Conservation (phyloP, 1,284 basidiomycete genomes). For the Pyrrhoderma noxium region DNA sequence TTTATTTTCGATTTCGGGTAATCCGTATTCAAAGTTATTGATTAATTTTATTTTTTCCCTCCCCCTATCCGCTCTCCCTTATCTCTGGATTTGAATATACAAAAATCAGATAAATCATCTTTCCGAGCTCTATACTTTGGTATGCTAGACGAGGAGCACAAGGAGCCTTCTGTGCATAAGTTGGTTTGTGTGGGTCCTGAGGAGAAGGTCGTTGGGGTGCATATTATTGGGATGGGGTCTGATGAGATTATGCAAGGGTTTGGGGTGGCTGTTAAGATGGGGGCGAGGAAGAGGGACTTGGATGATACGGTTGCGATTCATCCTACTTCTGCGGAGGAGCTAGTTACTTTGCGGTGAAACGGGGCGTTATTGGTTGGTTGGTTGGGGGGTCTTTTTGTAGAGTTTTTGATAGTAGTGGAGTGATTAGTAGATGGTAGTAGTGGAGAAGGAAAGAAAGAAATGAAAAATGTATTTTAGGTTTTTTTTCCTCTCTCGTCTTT, state of each 20-base stretch:
- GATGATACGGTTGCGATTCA: conserved; percentile 91
- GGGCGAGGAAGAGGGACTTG: conserved; percentile 79
- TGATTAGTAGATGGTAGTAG: background rate
- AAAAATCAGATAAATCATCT: conserved; percentile 51
- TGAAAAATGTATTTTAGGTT: background rate
- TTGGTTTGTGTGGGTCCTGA: conserved; percentile 81
- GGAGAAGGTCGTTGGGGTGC: conserved; percentile 91
- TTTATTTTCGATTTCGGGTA: background rate
- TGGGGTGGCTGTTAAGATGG: conserved; percentile 93
- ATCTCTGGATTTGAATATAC: background rate
- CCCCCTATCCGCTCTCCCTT: no score
- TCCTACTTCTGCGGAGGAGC: conserved; percentile 66
- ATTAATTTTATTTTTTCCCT: background rate
- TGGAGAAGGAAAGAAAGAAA: background rate
- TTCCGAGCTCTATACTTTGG: conserved; percentile 87
- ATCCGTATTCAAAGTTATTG: background rate
- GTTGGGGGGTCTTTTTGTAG: background rate
- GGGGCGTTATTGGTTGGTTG: no score
- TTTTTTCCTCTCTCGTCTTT: background rate
- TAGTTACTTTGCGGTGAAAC: conserved; percentile 10
- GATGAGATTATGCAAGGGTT: conserved; percentile 96
- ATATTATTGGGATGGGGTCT: conserved; percentile 84
- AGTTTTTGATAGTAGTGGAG: background rate
- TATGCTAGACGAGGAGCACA: conserved; percentile 80
- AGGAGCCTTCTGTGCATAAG: conserved; percentile 92